These are phyloP conservation scores for Recurvomyces mirabilis DNA, from an alignment of 495 filamentous ascomycete genomes.

Conservation along the genomic window DNA sequence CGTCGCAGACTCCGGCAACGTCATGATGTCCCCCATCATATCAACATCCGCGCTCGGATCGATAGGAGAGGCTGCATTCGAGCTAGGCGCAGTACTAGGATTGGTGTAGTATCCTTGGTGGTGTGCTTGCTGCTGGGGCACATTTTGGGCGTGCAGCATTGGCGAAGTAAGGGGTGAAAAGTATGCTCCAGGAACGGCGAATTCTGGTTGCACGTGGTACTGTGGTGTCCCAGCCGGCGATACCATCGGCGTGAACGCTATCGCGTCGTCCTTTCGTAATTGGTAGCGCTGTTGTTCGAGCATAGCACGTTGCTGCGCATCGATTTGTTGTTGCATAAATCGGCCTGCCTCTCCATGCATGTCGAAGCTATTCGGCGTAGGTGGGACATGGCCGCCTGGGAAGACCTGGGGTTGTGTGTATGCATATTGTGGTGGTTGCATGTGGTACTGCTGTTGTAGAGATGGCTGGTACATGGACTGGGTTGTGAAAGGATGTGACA, in stretches of 20 bases:
- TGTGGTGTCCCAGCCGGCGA: conserved; percentile 91
- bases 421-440: conserved; percentile 7
- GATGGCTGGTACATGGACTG: conserved; percentile 14
- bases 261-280: conserved; percentile 72
- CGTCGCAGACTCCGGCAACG: conserved; percentile 11
- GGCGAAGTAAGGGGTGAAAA: conserved; percentile 92
- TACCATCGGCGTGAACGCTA: conserved; percentile 85
- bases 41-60: conserved; percentile 25
- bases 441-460: conserved; percentile 3
- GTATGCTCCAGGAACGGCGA: conserved; percentile 73
- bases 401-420: conserved; percentile 13
- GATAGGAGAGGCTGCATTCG: conserved; percentile 26
- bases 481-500: conserved; percentile 7
- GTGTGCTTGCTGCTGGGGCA: conserved; percentile 16
- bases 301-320: conserved; percentile 49
- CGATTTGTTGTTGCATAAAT: conserved; percentile 40
- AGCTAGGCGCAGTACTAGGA: conserved; percentile 23
- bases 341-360: conserved; percentile 59
- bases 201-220: conserved; percentile 66
- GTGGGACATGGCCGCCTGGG: conserved; percentile 47
- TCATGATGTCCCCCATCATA: conserved; percentile 20
- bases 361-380: conserved; percentile 87
- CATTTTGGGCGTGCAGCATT: conserved; percentile 69
- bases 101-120: conserved; percentile 11
- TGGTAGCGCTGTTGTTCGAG: conserved; percentile 61